A percentile compares a stretch with the other conserved stretches of the same genome.
Conservation (phyloP, 2,329 filamentous ascomycete species). For the Chaetomium sp. region DNA sequence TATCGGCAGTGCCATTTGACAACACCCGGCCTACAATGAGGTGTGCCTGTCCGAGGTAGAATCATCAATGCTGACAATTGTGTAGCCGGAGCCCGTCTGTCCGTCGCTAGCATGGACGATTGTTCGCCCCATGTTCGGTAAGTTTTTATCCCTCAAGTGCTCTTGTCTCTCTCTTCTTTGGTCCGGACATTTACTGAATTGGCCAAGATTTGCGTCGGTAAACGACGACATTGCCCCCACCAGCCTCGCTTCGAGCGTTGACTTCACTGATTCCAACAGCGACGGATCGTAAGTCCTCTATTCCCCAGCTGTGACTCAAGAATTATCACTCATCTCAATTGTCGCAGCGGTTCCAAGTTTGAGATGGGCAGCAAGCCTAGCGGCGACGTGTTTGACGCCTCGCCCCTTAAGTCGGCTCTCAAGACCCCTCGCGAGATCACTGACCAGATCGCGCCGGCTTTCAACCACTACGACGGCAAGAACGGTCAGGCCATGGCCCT, state of each 20-base stretch:
- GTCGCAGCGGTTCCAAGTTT: conserved; percentile 6
- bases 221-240: conserved; percentile 7
- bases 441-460: background rate
- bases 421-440: background rate
- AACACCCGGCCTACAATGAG: too few relatives aligned
- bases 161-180: background rate
- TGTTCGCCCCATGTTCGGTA: conserved; percentile 11
- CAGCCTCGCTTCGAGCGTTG: conserved; percentile 4
- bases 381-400: conserved; percentile 14
- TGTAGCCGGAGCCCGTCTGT: conserved; percentile 2
- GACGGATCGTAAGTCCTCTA: conserved; percentile 1
- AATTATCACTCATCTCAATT: background rate
- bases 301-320: background rate
- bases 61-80: background rate
- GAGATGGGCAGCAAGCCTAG: conserved; percentile 15
- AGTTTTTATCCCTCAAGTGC: background rate
- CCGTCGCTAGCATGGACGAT: conserved; percentile 1
- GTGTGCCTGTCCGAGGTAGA: background rate
- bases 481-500: background rate
- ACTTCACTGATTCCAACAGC: background rate
- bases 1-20: too few relatives aligned
- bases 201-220: conserved; percentile 9
- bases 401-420: background rate
- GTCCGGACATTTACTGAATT: background rate
- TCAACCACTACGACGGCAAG: background rate